Evolutionary conservation across 495 filamentous ascomycete genomes (phyloP), one percentile per base, ranked within the genome.

Genomic region (Aspergillus wentii): DNA sequence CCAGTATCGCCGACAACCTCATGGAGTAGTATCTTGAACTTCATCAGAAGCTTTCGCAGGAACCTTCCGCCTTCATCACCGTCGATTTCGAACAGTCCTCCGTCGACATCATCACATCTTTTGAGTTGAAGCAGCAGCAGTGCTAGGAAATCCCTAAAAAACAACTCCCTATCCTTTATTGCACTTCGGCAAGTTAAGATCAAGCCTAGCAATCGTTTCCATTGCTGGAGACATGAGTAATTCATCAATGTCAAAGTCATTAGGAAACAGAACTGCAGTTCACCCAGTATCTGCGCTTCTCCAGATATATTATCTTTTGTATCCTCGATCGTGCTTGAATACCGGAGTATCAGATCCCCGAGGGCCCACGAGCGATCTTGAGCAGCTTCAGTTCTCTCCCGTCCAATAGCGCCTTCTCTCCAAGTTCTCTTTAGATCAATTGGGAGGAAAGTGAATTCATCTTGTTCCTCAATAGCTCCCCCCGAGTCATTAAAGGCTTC

Each of bases 201-300:
- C 21, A 95, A 64, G 23, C 70, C 70, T 5, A 90, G 60, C 18
- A 94, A 51, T 42, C 86, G 69, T 60, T 84, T 86, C 90, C 90
- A 98, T 46, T 95, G 88, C 48, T 90, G 82, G 17, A 90, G 69
- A 53, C 86, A 94, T 1, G 88, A 88, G 45, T 80, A 76, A 54
- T 94, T 96, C 57, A 83, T 83, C 29, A 96, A 68, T 17, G 83
- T 85, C 41, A 88, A 66, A 8, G 87, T 81, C 54, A 83, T 86
- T 4, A 96, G 49, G 60, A 92, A 96, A 23, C 79, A 74, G 49
- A 94, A 83, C 49, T 96, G 87, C 28, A 96, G 50, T 52, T 97
- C 90, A 27, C 89, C 91, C n/a, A 94, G 58, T 3, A 96, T 48
- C 30, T 85, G 48, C 5, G 45, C 42, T 41, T 68, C 57, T 2